phyloP scores from a whole-genome alignment of 2,329 filamentous ascomycete genomes.

The Neurospora sp. region DNA sequence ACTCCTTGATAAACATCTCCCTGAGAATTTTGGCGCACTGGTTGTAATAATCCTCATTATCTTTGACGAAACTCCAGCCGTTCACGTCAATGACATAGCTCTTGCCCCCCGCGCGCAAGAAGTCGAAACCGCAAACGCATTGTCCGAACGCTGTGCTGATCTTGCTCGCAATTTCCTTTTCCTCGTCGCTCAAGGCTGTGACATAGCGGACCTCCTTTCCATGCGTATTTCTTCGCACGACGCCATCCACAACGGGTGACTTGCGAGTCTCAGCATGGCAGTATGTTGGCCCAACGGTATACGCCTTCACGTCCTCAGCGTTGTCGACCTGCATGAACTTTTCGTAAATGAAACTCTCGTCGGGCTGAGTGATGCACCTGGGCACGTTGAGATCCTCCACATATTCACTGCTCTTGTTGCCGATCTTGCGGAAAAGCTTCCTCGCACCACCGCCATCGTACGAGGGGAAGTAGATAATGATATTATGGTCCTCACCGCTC shows the following conservation, averaged over 20 bases:
- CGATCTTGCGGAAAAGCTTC: slow-evolving; percentile 90
- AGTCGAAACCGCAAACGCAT: slow-evolving; percentile 89
- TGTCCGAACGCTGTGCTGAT: slow-evolving; percentile 91
- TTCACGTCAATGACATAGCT: slow-evolving; percentile 99
- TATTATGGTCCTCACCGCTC: slow-evolving; percentile 98
- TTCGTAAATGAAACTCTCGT: slow-evolving; percentile 88
- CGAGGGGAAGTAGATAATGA: slow-evolving; percentile 92
- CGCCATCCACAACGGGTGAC: slow-evolving; percentile 90
- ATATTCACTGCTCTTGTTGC: slow-evolving; percentile 97
- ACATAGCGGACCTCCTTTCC: slow-evolving; percentile 96
- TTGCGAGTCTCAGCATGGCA: slow-evolving; percentile 97
- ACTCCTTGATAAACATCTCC: slow-evolving; percentile 76
- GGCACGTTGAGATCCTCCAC: slow-evolving; percentile 68
- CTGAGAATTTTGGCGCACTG: slow-evolving; percentile 77
- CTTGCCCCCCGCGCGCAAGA: slow-evolving; percentile 76
- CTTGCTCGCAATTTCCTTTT: slow-evolving; percentile 76
- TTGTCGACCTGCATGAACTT: slow-evolving; percentile 96
- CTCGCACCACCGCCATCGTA: slow-evolving; percentile 80
- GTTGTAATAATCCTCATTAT: slow-evolving; percentile 97
- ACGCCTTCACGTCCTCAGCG: slow-evolving; percentile 95
- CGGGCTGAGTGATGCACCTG: slow-evolving; percentile 68
- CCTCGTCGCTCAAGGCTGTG: slow-evolving; percentile 69
- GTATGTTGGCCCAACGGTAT: slow-evolving; percentile 86
- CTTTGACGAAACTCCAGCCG: slow-evolving; percentile 99
- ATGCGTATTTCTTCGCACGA: slow-evolving; percentile 91